Percentiles rank a stretch among this genome's conserved stretches.
phyloP scores from a whole-genome alignment of 2,329 filamentous ascomycete species.

The Fusarium sp. region DNA sequence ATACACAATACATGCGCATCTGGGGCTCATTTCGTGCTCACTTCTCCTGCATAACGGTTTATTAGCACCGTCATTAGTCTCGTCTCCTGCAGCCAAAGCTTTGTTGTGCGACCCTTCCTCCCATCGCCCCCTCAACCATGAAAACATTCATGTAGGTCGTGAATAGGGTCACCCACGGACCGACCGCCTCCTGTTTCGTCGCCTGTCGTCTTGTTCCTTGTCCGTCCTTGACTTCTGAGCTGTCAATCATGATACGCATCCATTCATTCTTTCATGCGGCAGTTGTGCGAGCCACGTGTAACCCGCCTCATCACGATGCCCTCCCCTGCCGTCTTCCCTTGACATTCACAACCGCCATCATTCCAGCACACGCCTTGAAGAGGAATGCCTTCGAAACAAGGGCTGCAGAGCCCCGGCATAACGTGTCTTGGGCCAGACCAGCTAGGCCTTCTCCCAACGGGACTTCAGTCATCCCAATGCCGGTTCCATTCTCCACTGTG shows the following conservation, averaged over 20 bases:
- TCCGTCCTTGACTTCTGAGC: neutral
- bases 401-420: constrained; percentile 17
- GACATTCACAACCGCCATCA: constrained; percentile 17
- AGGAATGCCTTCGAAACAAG: constrained; percentile 36
- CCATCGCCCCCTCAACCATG: neutral
- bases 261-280: neutral
- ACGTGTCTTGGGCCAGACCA: constrained; percentile 1
- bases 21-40: neutral
- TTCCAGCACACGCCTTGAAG: constrained; percentile 15
- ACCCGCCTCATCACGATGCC: neutral
- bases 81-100: neutral
- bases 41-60: constrained; percentile 3
- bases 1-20: neutral
- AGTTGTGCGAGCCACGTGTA: constrained; percentile 24
- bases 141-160: neutral
- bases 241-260: constrained; percentile 2
- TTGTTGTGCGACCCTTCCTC: neutral
- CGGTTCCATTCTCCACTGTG: neutral
- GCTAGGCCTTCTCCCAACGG: neutral
- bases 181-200: neutral
- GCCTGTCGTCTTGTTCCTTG: neutral
- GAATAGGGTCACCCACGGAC: neutral
- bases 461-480: neutral
- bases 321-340: constrained; percentile 19
- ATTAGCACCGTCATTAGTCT: constrained; percentile 4